phyloP scores from a whole-genome alignment of 78 protist species.

The Corallochytrium limacisporum region DNA sequence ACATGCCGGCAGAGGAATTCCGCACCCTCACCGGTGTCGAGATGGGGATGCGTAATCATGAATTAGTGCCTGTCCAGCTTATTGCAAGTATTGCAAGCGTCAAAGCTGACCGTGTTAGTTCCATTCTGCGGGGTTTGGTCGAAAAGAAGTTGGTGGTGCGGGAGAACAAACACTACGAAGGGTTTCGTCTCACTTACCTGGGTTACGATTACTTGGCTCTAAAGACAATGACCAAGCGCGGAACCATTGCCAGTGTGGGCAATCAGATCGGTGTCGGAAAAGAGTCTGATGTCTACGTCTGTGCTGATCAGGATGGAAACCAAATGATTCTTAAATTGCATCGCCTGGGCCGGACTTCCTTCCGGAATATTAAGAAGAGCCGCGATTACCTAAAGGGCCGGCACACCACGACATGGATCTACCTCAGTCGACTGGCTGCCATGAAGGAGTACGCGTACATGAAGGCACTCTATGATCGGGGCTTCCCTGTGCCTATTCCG shows the following conservation, averaged over 20 bases:
- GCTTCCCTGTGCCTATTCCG: conserved; percentile 92
- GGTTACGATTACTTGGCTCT: conserved; percentile 95
- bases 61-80: conserved; percentile 72
- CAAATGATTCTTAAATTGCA: conserved; percentile 54
- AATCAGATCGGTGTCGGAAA: conserved; percentile 95
- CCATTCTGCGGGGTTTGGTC: conserved; percentile 35
- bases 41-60: conserved; percentile 84
- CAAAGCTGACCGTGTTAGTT: conserved; percentile 45
- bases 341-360: conserved; percentile 89
- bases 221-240: conserved; percentile 60
- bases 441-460: conserved; percentile 91
- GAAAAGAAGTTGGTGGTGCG: conserved; percentile 66
- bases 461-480: conserved; percentile 74
- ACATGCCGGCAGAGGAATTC: conserved; percentile 64
- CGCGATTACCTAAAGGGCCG: conserved; percentile 80
- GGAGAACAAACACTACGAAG: conserved; percentile 64
- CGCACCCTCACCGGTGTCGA: conserved; percentile 72
- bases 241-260: conserved; percentile 58
- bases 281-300: conserved; percentile 80
- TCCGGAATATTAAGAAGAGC: conserved; percentile 75
- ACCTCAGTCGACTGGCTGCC: conserved; percentile 87
- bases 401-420: conserved; percentile 75
- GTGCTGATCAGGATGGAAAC: conserved; percentile 28
- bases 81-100: conserved; percentile 68
- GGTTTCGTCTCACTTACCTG: conserved; percentile 77